phyloP scores from a whole-genome alignment of 2,329 filamentous ascomycete genomes.

The Ceratocystiopsis minuta region DNA sequence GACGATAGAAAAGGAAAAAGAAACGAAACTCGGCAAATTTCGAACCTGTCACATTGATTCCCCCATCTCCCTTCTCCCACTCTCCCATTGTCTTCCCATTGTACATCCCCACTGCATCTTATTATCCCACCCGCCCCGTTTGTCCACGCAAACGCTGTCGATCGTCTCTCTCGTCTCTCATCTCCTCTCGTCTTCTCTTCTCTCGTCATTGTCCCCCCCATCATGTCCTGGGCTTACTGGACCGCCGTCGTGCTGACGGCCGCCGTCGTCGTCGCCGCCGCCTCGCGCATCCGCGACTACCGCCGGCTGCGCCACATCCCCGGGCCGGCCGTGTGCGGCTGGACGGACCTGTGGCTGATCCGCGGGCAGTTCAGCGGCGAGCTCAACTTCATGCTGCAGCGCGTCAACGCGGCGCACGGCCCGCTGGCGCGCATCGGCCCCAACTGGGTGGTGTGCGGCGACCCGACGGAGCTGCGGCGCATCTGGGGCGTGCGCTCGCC shows the following conservation, averaged over 20 bases:
- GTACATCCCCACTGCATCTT: too few species aligned
- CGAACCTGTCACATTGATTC: too few species aligned
- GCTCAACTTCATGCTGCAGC: slow-evolving; percentile 11
- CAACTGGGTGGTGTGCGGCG: slow-evolving; percentile 15
- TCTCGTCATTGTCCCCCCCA: too few species aligned
- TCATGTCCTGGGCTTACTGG: background rate
- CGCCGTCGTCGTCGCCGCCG: background rate
- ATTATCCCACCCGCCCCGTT: too few species aligned
- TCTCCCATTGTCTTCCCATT: too few species aligned
- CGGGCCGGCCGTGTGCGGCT: slow-evolving; percentile 13
- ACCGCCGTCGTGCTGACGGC: background rate
- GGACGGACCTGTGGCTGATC: slow-evolving; percentile 16
- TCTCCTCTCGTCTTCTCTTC: too few species aligned
- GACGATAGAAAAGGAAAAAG: background rate
- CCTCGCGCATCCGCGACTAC: background rate
- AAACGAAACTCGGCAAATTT: background rate
- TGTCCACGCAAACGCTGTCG: too few species aligned
- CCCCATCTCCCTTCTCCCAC: too few species aligned
- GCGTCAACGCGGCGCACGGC: slow-evolving; percentile 11
- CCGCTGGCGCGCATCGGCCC: slow-evolving; percentile 13
- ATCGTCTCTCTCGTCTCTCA: too few species aligned
- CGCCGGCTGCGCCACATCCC: slow-evolving; percentile 13
- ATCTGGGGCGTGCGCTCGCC: slow-evolving; percentile 15
- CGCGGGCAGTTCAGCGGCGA: slow-evolving; percentile 11
- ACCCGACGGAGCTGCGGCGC: slow-evolving; percentile 13